Evolutionary conservation across 306 rosid genomes (phyloP).

Genomic region (Sophora flavescens): DNA sequence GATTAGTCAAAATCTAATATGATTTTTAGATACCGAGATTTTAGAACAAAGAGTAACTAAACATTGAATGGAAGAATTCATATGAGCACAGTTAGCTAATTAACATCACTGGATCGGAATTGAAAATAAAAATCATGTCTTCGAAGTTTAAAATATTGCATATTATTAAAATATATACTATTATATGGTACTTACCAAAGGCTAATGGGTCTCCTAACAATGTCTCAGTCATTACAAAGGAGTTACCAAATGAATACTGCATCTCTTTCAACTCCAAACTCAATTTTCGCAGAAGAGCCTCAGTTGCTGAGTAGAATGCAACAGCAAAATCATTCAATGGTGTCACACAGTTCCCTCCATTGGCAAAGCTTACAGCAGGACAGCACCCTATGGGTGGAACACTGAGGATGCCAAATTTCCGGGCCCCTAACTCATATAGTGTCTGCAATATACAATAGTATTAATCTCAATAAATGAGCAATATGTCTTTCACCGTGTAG

Average conservation of each 20-base stretch:
- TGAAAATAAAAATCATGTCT: not conserved
- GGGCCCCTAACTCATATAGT: constrained; percentile 56
- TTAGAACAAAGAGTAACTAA: too few species aligned
- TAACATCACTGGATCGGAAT: not conserved
- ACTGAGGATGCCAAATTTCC: constrained; percentile 60
- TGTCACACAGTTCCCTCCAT: constrained; percentile 38
- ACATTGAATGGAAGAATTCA: too few species aligned
- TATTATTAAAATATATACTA: not conserved
- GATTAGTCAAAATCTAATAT: too few species aligned
- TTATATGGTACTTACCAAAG: constrained; percentile 43
- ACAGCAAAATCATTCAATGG: constrained; percentile 51
- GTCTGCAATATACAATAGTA: constrained; percentile 44
- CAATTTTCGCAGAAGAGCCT: constrained; percentile 35
- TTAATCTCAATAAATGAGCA: not conserved
- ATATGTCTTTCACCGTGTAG: not conserved
- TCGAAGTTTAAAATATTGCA: too few species aligned
- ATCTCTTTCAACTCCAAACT: constrained; percentile 48
- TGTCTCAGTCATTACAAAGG: constrained; percentile 39
- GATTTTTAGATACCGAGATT: too few species aligned
- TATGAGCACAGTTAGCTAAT: too few species aligned
- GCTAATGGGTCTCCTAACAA: not conserved
- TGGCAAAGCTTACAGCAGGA: constrained; percentile 40
- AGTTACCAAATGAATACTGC: constrained; percentile 55
- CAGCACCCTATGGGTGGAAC: constrained; percentile 61
- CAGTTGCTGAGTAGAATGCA: constrained; percentile 33